Evolutionary conservation across 176 grass and related monocot genomes (phyloP).

Genomic region (Olyra latifolia): DNA sequence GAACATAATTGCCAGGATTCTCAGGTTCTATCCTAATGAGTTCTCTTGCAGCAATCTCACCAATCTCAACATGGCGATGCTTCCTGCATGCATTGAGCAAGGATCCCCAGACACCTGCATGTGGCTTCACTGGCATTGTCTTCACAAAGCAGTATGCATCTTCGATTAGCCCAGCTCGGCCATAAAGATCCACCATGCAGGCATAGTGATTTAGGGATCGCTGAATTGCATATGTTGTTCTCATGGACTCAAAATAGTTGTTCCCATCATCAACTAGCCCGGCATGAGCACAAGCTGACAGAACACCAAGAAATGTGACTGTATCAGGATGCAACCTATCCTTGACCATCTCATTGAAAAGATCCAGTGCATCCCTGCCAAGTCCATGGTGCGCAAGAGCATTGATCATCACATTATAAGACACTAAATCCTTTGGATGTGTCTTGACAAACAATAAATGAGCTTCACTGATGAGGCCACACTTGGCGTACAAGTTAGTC

Average conservation of each 20-base stretch:
- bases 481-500: slow-evolving; percentile 67
- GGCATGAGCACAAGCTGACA: slow-evolving; percentile 62
- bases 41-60: slow-evolving; percentile 47
- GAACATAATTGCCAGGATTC: slow-evolving; percentile 69
- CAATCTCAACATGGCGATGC: slow-evolving; percentile 42
- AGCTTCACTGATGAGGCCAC: slow-evolving; percentile 41
- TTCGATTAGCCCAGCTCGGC: slow-evolving; percentile 58
- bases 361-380: slow-evolving; percentile 42
- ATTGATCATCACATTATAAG: slow-evolving; percentile 73
- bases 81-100: slow-evolving; percentile 72
- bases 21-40: slow-evolving; percentile 49
- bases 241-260: slow-evolving; percentile 55
- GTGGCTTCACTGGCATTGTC: slow-evolving; percentile 52
- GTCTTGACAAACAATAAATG: slow-evolving; percentile 41
- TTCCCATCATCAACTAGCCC: slow-evolving; percentile 46
- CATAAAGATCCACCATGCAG: slow-evolving; percentile 72
- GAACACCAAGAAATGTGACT: slow-evolving; percentile 54
- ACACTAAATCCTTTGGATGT: slow-evolving; percentile 47
- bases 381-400: slow-evolving; percentile 52
- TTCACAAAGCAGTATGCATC: slow-evolving; percentile 44
- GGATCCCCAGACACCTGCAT: slow-evolving; percentile 76
- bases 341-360: slow-evolving; percentile 43
- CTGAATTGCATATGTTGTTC: slow-evolving; percentile 37
- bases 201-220: slow-evolving; percentile 59
- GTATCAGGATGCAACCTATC: slow-evolving; percentile 51